Evolutionary conservation across 305 asterid genomes (phyloP).

Genomic region (Fraxinus baroniana): DNA sequence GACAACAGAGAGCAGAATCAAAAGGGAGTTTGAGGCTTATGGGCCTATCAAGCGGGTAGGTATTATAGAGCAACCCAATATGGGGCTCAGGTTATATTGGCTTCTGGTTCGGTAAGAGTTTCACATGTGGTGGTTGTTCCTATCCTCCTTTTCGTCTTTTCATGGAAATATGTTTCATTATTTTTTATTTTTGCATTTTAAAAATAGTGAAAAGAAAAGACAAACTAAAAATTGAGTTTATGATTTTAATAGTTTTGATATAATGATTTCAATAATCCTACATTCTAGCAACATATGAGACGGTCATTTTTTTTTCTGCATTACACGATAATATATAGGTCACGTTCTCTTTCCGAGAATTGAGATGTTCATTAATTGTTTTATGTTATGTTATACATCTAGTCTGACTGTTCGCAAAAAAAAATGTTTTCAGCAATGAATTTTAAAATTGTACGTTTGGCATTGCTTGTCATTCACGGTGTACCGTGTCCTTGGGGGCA

Average conservation of each 20-base stretch:
- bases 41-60: slow-evolving; percentile 99
- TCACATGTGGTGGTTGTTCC: slow-evolving; percentile 30
- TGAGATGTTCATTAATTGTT: background rate
- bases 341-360: background rate
- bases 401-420: background rate
- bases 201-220: background rate
- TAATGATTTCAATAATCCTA: slow-evolving; percentile 8
- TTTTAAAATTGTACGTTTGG: background rate
- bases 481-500: background rate
- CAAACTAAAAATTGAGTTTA: background rate
- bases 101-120: slow-evolving; percentile 84
- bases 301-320: background rate
- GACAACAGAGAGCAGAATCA: slow-evolving; percentile 91
- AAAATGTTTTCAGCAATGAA: slow-evolving; percentile 14
- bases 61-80: slow-evolving; percentile 59
- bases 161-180: slow-evolving; percentile 2
- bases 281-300: background rate
- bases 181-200: background rate
- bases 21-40: slow-evolving; percentile 95
- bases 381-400: background rate
- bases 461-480: background rate
- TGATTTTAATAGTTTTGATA: background rate
- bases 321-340: background rate
- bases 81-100: slow-evolving; percentile 28
- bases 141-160: slow-evolving; percentile 13